Conservation (phyloP, 106 monocot genomes). For the Dactylorhiza incarnata region DNA sequence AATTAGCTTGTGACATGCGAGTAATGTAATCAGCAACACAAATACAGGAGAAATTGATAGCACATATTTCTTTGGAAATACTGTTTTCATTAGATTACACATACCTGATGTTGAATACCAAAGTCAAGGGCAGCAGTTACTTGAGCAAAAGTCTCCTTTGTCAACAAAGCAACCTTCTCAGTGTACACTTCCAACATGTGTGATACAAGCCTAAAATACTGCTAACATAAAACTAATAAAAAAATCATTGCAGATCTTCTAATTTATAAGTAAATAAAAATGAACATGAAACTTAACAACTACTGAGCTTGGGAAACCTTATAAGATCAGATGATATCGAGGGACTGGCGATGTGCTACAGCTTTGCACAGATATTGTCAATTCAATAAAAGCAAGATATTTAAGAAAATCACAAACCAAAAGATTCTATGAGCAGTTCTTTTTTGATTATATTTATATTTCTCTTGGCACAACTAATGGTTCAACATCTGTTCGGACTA, state of each 20-base stretch:
- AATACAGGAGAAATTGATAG: too few species aligned
- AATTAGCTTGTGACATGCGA: too few species aligned
- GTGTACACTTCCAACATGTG: slow-evolving; percentile 96
- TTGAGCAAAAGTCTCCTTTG: slow-evolving; percentile 56
- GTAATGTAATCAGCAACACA: too few species aligned
- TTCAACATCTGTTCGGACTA: too few species aligned
- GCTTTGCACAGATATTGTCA: too few species aligned
- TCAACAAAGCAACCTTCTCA: slow-evolving; percentile 82
- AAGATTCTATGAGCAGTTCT: too few species aligned
- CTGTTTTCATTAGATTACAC: too few species aligned
- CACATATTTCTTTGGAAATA: too few species aligned
- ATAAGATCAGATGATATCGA: slow-evolving; percentile 88
- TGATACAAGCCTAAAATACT: slow-evolving; percentile 86
- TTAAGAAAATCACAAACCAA: too few species aligned
- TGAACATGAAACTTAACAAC: slow-evolving; percentile 40
- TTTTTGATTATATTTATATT: too few species aligned
- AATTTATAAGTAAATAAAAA: neutral
- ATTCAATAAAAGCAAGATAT: too few species aligned
- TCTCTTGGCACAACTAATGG: too few species aligned
- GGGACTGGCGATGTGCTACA: slow-evolving; percentile 73
- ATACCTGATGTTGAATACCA: slow-evolving; percentile 76
- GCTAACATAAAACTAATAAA: slow-evolving; percentile 16
- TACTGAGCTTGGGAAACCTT: slow-evolving; percentile 82
- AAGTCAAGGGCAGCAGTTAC: slow-evolving; percentile 65
- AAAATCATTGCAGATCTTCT: neutral